Evolutionary conservation across 2,329 filamentous ascomycete genomes (phyloP), one percentile per base, ranked within the genome.

Genomic region (Aspergillus aculeatus): DNA sequence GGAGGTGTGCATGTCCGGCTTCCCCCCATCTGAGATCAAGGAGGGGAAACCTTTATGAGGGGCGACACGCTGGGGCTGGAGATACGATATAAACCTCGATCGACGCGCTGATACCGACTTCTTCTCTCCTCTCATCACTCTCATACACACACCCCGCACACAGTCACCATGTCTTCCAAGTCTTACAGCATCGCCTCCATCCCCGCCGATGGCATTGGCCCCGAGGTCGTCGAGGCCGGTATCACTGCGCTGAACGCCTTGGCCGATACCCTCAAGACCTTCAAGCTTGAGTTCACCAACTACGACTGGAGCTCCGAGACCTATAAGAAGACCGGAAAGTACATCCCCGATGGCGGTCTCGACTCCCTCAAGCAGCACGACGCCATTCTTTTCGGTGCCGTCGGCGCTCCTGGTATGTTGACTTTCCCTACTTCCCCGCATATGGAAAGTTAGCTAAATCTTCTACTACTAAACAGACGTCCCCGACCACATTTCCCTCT

Each of bases 171-270:
- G 49, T 51, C 49, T 19, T n/a, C 23, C 21, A 70, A 69, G 50
- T 67, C 70, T 12, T 81, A 83, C 66, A 78, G 71, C 54, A 86
- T 89, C 62, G 86, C 86, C n/a, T 82, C 80, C 31, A 88, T 90
- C 57, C 86, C 87, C 0, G 88, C 85, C 7, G 88, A 90, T 68
- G 88, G 88, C 56, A 90, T 90, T 61, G 88, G 88, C 1, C 82
- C 82, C 1, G 88, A 90, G 72, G 87, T 90, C 11, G 84, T 89
- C 72, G 77, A 81, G 32, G 86, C 86, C 1, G 86, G 86, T 2
- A 83, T 89, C 9, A 77, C 82, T 47, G 88, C 88, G 0, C 74
- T 91, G 54, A 80, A 86, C 50, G 69, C 72, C 12, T 62, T 75
- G 50, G 63, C 68, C 1, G 64, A 69, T 35, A 70, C 81, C 1